Evolutionary conservation across 768 basidiomycete genomes (phyloP).

Genomic region (Lactarius trivialis): DNA sequence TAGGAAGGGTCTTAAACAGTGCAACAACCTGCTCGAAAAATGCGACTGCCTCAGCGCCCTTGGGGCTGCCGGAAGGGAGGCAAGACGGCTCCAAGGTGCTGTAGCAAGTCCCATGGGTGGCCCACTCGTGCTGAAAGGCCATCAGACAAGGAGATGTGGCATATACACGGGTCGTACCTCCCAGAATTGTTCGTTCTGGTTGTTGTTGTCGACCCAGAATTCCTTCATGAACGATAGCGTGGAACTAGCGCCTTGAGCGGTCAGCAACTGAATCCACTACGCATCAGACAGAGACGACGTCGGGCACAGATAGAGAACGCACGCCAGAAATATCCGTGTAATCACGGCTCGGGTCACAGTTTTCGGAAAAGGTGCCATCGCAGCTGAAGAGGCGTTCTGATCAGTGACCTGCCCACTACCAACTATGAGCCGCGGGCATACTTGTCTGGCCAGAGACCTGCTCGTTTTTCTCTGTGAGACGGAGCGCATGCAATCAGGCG

Average conservation of each 20-base stretch:
- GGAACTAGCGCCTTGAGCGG: slow-evolving; percentile 48
- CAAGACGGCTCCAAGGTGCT: slow-evolving; percentile 57
- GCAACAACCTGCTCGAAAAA: slow-evolving; percentile 57
- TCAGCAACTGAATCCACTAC: slow-evolving; percentile 40
- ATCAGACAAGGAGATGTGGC: not conserved
- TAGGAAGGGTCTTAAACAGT: slow-evolving; percentile 63
- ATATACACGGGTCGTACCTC: slow-evolving; percentile 37
- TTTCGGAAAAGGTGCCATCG: slow-evolving; percentile 36
- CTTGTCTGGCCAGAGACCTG: slow-evolving; percentile 66
- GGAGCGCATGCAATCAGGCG: not conserved
- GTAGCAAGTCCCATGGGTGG: slow-evolving; percentile 53
- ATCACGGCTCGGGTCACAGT: slow-evolving; percentile 38
- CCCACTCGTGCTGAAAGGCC: slow-evolving; percentile 53
- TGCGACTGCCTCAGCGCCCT: slow-evolving; percentile 64
- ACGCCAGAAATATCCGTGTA: slow-evolving; percentile 42
- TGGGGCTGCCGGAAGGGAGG: slow-evolving; percentile 50
- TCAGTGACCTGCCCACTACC: not conserved
- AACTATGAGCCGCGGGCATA: slow-evolving; percentile 26
- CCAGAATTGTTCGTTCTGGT: slow-evolving; percentile 60
- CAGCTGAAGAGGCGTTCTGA: slow-evolving; percentile 37
- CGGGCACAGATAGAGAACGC: not conserved
- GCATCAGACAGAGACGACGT: not conserved
- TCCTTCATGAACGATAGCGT: slow-evolving; percentile 55
- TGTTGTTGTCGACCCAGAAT: slow-evolving; percentile 60
- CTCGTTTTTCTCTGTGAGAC: slow-evolving; percentile 11